Base-by-base conservation (phyloP, 176 grass and related monocot species). In the Guadua angustifolia region DNA sequence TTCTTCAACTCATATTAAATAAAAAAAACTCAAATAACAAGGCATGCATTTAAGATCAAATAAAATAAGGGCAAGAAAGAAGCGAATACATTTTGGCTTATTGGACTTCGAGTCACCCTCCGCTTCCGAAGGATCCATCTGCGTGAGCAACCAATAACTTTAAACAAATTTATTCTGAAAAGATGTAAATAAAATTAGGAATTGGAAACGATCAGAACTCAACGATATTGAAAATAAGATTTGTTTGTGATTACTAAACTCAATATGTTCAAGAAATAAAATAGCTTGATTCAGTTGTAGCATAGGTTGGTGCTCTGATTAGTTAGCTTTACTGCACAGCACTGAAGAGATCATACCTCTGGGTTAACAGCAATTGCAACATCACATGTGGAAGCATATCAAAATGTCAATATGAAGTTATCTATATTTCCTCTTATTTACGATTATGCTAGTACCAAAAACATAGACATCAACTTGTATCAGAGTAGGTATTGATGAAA, bases 301-400 rank as follows among this genome's bases (percentile, higher is more conserved):
- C 15, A 82, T 33, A 47, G 36, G 26, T 61, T 66, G 8, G 36
- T 81, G 59, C 70, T 50, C 50, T 50, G 18, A 50, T 64, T 67
- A 38, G 14, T 26, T 74, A 82, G 15, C 19, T 65, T 44, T 46
- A 75, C 15, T 82, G n/a, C 40, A 24, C 36, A 81, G 65, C 16
- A 69, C 33, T 75, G 24, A 69, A 73, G 77, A 77, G 49, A 64
- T 66, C 53, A 22, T 88, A 95, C 96, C 93, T 89, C 83, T 75
- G 96, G 96, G 79, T 98, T 84, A 33, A 95, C 96, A 78, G 93
- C 96, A 91, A 98, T 92, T 16, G 96, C 93, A 87, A 90, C 92
- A 85, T 98, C 96, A 83, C 83, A n/a, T n/a, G n/a, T n/a, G n/a
- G n/a, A n/a, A 79, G 14, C 3, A 25, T 42, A 80, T 16, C 42